A percentile compares a stretch with the other conserved stretches of the same genome.
Evolutionary conservation across 129 eudicot genomes (phyloP).

Genomic region (Centaurea solstitialis): DNA sequence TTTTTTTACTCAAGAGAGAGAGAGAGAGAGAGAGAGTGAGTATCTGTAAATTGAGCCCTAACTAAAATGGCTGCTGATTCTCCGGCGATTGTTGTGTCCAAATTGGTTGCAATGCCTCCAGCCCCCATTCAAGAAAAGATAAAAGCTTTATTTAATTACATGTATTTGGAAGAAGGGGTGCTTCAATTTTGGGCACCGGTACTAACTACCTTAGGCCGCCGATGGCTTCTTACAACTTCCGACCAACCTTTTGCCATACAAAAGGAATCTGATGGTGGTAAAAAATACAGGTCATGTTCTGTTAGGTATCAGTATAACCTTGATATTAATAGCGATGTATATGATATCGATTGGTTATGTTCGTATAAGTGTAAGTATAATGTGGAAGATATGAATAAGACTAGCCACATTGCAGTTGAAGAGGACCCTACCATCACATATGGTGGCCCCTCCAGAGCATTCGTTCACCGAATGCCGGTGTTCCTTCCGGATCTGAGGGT

Average conservation of each 20-base stretch:
- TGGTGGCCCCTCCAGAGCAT: slow-evolving; percentile 3
- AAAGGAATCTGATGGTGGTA: too few relatives aligned
- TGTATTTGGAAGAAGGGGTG: too few relatives aligned
- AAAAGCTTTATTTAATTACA: neutral
- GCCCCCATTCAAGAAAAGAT: neutral
- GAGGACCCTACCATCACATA: neutral
- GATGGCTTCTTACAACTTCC: slow-evolving; percentile 16
- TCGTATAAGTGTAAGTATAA: too few relatives aligned
- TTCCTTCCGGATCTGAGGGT: neutral
- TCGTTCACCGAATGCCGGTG: neutral
- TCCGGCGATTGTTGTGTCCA: too few relatives aligned
- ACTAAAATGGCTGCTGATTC: too few relatives aligned
- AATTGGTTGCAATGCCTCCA: too few relatives aligned
- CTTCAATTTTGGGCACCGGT: slow-evolving; percentile 24
- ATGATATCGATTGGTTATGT: too few relatives aligned
- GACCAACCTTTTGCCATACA: slow-evolving; percentile 6
- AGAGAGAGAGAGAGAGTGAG: too few relatives aligned
- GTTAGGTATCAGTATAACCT: neutral
- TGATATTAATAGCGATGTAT: too few relatives aligned
- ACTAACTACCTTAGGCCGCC: neutral
- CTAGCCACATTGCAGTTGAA: neutral
- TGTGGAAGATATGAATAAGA: neutral
- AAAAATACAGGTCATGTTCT: neutral
- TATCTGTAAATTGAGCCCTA: too few relatives aligned
- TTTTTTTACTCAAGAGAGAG: too few relatives aligned